Evolutionary conservation across 768 basidiomycete species (phyloP), one percentile per base, ranked within the genome.

Genomic region (Xerocomus spinulosus): DNA sequence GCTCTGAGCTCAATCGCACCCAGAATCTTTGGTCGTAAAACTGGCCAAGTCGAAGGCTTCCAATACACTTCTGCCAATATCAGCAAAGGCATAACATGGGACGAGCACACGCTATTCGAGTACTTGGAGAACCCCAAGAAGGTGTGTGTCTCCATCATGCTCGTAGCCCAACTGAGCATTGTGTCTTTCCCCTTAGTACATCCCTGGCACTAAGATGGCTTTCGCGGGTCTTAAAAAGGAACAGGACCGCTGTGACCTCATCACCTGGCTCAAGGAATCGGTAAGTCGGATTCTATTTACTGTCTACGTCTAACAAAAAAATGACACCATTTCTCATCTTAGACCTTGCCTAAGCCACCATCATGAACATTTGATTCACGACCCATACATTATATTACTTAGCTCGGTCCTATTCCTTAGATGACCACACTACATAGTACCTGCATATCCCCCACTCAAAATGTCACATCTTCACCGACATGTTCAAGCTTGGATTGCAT

Each of bases 161-260:
- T 30, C 7, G 37, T 14, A 20, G 4, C 9, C 9, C 4, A n/a
- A 6, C 20, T 6, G 5, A 9, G 12, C 6, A 23, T 26, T 0
- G 42, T 2, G 33, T 34, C 25, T 3, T 18, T 1, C n/a, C 9
- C 23, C 37, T 37, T 50, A 90, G 87, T 93, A 92, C 74, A 94
- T 94, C 56, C 91, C 91, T 32, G 93, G 94, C 40, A 96, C 94
- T 42, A 96, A 95, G 77, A 97, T 97, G 94, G 94, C 93, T 49
- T 97, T 96, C 60, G 92, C 93, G 56, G 95, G 95, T 62, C 73
- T 98, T 68, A 98, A 97, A 85, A 98, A 97, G 82, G 91, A 91
- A 9, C 92, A 93, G 79, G 94, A 97, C 69, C 85, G 94, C 73
- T 88, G 83, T 67, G 94, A 98, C 73, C 83, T 98, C 61, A 79